These are phyloP conservation scores for Schoenoplectus tabernaemontani DNA, from an alignment of 202 grass and related monocot genomes.

Conservation along the genomic window DNA sequence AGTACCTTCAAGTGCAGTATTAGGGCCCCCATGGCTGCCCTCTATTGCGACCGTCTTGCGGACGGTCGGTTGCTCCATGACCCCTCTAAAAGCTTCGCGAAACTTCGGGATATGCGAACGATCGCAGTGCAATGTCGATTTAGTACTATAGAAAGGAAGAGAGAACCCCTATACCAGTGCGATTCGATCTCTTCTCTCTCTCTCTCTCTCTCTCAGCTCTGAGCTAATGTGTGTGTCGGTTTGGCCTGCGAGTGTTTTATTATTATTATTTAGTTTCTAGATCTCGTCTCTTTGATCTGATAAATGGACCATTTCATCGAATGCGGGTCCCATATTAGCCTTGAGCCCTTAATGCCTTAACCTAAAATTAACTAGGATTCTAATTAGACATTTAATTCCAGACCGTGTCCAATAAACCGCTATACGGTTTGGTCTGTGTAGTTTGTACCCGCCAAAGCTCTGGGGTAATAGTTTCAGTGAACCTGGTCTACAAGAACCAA, in stretches of 20 bases:
- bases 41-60: conserved; percentile 8
- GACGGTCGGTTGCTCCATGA: conserved; percentile 20
- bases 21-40: conserved; percentile 22
- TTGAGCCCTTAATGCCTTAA: not conserved
- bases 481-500: not conserved
- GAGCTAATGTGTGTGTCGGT: conserved; percentile 35
- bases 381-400: not conserved
- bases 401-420: not conserved
- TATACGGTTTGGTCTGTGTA: conserved; percentile 22
- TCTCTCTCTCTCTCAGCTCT: conserved; percentile 16
- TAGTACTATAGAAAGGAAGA: not conserved
- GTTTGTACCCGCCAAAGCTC: conserved; percentile 24
- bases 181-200: conserved; percentile 14
- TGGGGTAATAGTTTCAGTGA: not conserved
- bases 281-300: conserved; percentile 3
- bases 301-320: not conserved
- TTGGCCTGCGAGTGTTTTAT: conserved; percentile 30
- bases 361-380: not conserved
- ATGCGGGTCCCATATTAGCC: not conserved
- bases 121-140: not conserved
- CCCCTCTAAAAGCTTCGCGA: conserved; percentile 29
- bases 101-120: conserved; percentile 11
- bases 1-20: conserved; percentile 69
- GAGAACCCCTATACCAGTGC: not conserved
- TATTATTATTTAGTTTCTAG: not conserved